These are phyloP conservation scores for Cicer arietinum DNA, from an alignment of 306 rosid genomes.

Conservation along the genomic window DNA sequence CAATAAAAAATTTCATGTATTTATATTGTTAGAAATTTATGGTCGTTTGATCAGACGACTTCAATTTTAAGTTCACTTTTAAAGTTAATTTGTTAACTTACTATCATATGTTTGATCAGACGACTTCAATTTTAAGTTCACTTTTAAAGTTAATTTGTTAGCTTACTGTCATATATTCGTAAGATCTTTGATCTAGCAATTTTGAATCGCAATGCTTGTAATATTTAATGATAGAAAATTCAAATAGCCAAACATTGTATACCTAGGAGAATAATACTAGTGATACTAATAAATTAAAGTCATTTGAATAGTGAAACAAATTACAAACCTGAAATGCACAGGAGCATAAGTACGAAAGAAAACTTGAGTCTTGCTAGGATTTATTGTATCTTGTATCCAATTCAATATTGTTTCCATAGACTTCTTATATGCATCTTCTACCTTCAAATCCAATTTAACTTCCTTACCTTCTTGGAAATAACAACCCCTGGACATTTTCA, in stretches of 20 bases:
- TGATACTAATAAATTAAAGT: background rate
- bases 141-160: background rate
- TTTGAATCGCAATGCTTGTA: background rate
- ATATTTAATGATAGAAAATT: too few relatives aligned
- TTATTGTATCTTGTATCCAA: slow-evolving; percentile 65
- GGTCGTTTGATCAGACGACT: background rate
- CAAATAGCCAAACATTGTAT: background rate
- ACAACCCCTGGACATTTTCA: slow-evolving; percentile 63
- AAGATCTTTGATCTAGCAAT: background rate
- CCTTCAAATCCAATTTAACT: slow-evolving; percentile 68
- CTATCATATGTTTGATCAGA: background rate
- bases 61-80: background rate
- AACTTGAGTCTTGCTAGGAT: slow-evolving; percentile 69
- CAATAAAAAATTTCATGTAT: too few relatives aligned
- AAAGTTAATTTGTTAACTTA: background rate
- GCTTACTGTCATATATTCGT: background rate
- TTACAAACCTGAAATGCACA: slow-evolving; percentile 82
- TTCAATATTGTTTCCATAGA: slow-evolving; percentile 65
- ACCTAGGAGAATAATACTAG: background rate
- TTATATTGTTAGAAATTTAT: too few relatives aligned
- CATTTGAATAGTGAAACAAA: slow-evolving; percentile 29
- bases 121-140: background rate
- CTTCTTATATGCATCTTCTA: slow-evolving; percentile 71
- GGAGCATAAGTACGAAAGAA: slow-evolving; percentile 87
- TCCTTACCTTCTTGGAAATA: slow-evolving; percentile 82